Conservation (phyloP, 805 yeast species). For the Candida boidinii region DNA sequence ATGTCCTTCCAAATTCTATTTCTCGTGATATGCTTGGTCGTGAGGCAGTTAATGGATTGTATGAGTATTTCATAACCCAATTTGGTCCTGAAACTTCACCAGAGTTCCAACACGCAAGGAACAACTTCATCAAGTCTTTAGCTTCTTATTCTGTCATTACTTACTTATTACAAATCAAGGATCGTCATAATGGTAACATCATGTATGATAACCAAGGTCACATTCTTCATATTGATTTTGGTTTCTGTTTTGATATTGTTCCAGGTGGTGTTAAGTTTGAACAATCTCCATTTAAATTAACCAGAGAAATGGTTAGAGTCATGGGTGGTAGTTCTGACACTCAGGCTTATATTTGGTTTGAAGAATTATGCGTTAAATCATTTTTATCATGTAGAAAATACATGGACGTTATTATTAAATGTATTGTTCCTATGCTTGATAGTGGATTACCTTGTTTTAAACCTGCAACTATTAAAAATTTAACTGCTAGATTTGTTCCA, state of each 20-base stretch:
- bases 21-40: slow-evolving; percentile 98
- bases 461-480: slow-evolving; percentile 72
- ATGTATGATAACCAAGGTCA: slow-evolving; percentile 95
- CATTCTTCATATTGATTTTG: slow-evolving; percentile 93
- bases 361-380: slow-evolving; percentile 90
- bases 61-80: slow-evolving; percentile 84
- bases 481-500: slow-evolving; percentile 74
- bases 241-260: slow-evolving; percentile 96
- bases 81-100: slow-evolving; percentile 92
- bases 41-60: slow-evolving; percentile 95
- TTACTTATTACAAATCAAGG: slow-evolving; percentile 86
- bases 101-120: slow-evolving; percentile 85
- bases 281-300: slow-evolving; percentile 95
- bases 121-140: slow-evolving; percentile 84
- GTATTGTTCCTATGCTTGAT: slow-evolving; percentile 88
- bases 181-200: slow-evolving; percentile 96
- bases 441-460: slow-evolving; percentile 96
- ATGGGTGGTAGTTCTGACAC: slow-evolving; percentile 87
- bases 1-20: slow-evolving; percentile 89
- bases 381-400: slow-evolving; percentile 83
- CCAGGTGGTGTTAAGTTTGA: slow-evolving; percentile 99
- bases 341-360: slow-evolving; percentile 88
- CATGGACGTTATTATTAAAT: slow-evolving; percentile 74
- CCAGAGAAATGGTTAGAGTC: slow-evolving; percentile 92
- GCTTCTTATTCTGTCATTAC: slow-evolving; percentile 94